phyloP scores from a whole-genome alignment of 495 filamentous ascomycete species.

The Trichoderma reesei region DNA sequence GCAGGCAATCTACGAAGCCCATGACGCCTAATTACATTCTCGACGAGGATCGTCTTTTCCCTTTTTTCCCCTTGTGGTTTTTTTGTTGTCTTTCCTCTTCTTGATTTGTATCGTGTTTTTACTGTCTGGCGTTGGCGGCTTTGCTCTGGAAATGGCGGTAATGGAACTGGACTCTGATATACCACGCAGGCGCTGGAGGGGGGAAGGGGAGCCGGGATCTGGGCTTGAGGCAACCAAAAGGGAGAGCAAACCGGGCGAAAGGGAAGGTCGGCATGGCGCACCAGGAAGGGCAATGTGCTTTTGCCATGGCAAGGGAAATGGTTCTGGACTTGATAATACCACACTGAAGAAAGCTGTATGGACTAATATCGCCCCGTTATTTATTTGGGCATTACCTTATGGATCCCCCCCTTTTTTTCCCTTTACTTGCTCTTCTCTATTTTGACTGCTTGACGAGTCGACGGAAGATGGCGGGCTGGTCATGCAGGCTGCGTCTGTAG shows the following conservation, averaged over 20 bases:
- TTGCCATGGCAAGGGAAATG: not conserved
- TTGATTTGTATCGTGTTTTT: conserved; percentile 9
- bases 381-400: not conserved
- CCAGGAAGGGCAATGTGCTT: not conserved
- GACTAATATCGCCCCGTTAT: conserved; percentile 5
- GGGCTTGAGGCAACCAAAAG: not conserved
- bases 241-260: not conserved
- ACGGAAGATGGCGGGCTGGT: not conserved
- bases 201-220: not conserved
- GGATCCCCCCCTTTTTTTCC: not conserved
- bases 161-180: conserved; percentile 6
- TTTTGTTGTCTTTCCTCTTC: conserved; percentile 11
- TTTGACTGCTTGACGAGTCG: no score
- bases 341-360: conserved; percentile 7
- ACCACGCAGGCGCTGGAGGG: conserved; percentile 3
- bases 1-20: conserved; percentile 5
- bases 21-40: conserved; percentile 1
- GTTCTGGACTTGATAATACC: not conserved
- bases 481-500: not conserved
- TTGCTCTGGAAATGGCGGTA: conserved; percentile 13
- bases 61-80: conserved; percentile 11
- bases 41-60: conserved; percentile 11
- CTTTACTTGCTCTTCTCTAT: no score
- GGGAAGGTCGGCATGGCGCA: not conserved
- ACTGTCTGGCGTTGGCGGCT: conserved; percentile 4